These are phyloP conservation scores for Colletotrichum zoysiae DNA, from an alignment of 2,329 filamentous ascomycete species.

Conservation along the genomic window DNA sequence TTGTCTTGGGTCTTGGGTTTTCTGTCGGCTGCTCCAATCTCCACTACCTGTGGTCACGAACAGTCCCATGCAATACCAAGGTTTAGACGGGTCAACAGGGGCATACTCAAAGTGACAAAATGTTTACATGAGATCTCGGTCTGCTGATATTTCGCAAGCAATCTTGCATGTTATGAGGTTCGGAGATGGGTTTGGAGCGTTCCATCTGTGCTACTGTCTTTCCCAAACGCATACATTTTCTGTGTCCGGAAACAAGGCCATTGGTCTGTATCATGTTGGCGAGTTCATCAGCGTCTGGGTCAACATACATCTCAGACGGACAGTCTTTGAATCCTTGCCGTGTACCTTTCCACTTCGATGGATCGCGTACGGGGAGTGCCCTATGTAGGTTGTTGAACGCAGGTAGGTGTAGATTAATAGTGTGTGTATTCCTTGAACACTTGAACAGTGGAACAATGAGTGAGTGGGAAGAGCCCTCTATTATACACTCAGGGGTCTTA, in stretches of 20 bases:
- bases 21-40: constrained; percentile 48
- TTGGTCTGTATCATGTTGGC: constrained; percentile 31
- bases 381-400: constrained; percentile 71
- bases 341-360: constrained; percentile 69
- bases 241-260: constrained; percentile 38
- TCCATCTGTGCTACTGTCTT: constrained; percentile 40
- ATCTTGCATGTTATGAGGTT: too few relatives aligned
- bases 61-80: constrained; percentile 49
- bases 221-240: constrained; percentile 38
- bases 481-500: too few relatives aligned
- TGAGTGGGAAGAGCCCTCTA: too few relatives aligned
- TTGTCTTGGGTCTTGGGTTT: not conserved
- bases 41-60: constrained; percentile 50
- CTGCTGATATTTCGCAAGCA: too few relatives aligned
- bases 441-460: too few relatives aligned
- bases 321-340: constrained; percentile 66
- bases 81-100: constrained; percentile 44
- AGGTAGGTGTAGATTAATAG: too few relatives aligned
- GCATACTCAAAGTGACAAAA: constrained; percentile 49
- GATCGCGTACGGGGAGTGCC: constrained; percentile 72
- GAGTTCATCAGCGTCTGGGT: constrained; percentile 52
- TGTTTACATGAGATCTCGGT: constrained; percentile 40
- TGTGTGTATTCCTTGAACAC: too few relatives aligned
- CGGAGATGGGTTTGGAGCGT: constrained; percentile 42
- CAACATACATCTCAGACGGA: constrained; percentile 70